A percentile compares a stretch with the other conserved stretches of the same genome.
These are phyloP conservation scores for Xylariaceae sp. DNA, from an alignment of 2,329 filamentous ascomycete species.

Conservation along the genomic window DNA sequence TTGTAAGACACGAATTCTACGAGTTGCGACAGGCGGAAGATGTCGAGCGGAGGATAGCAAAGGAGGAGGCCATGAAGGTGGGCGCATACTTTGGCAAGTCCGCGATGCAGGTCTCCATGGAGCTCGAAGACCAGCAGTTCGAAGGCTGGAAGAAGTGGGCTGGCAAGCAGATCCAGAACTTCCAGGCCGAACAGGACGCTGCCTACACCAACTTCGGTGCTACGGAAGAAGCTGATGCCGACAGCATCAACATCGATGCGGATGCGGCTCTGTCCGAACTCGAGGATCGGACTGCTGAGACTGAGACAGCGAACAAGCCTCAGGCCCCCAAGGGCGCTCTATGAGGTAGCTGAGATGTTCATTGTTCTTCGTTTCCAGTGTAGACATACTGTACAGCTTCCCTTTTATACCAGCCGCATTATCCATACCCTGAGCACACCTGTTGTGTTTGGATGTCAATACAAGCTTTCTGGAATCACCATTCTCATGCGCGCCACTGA, in stretches of 20 bases:
- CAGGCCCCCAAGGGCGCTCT: not conserved
- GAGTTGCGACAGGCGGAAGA: slow-evolving; percentile 74
- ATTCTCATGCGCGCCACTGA: too few relatives aligned
- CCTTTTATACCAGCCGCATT: slow-evolving; percentile 16
- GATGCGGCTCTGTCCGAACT: slow-evolving; percentile 8
- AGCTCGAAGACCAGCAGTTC: slow-evolving; percentile 72
- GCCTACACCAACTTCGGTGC: slow-evolving; percentile 26
- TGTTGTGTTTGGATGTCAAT: not conserved
- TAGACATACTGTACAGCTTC: slow-evolving; percentile 28
- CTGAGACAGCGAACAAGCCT: not conserved
- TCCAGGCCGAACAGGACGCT: slow-evolving; percentile 24
- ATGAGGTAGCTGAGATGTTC: not conserved
- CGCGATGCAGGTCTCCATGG: slow-evolving; percentile 69
- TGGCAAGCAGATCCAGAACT: slow-evolving; percentile 23
- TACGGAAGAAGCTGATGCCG: slow-evolving; percentile 18
- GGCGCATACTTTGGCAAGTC: slow-evolving; percentile 86
- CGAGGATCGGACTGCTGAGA: not conserved
- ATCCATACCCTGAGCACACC: not conserved
- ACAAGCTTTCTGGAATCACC: not conserved
- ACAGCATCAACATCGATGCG: slow-evolving; percentile 5
- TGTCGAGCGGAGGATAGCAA: slow-evolving; percentile 72
- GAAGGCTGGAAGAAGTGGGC: slow-evolving; percentile 68
- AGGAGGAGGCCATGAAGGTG: slow-evolving; percentile 78
- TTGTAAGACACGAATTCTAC: slow-evolving; percentile 87
- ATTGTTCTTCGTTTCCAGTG: slow-evolving; percentile 15